Evolutionary conservation across 352 stramenopile genomes (phyloP).

Genomic region (Phytophthora pseudosyringae): DNA sequence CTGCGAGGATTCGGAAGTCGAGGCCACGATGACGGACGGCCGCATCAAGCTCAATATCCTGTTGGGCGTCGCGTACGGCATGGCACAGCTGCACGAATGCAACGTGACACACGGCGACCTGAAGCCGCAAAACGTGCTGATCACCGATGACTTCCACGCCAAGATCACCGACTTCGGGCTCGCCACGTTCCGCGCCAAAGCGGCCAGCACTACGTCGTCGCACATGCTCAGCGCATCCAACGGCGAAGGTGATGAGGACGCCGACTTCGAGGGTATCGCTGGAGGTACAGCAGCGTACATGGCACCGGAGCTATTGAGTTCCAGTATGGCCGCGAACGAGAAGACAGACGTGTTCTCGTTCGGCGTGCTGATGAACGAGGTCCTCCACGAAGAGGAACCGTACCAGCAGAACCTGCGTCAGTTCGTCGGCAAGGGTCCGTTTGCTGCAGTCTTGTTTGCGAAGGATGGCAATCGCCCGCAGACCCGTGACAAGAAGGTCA

Average conservation of each 20-base stretch:
- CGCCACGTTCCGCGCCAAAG: conserved; percentile 39
- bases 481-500: conserved; percentile 35
- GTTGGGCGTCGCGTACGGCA: conserved; percentile 38
- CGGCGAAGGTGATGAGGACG: conserved; percentile 22
- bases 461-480: conserved; percentile 36
- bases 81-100: conserved; percentile 44
- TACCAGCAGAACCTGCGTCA: conserved; percentile 42
- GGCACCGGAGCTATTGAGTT: conserved; percentile 50
- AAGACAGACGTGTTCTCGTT: conserved; percentile 55
- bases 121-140: conserved; percentile 74
- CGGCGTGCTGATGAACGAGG: conserved; percentile 49
- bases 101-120: conserved; percentile 66
- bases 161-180: conserved; percentile 87
- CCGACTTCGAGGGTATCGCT: conserved; percentile 35
- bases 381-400: conserved; percentile 53
- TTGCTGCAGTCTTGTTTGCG: conserved; percentile 34
- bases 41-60: conserved; percentile 47
- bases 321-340: conserved; percentile 27
- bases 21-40: conserved; percentile 50
- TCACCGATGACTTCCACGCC: conserved; percentile 67
- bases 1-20: conserved; percentile 35
- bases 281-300: conserved; percentile 63
- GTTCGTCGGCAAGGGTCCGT: conserved; percentile 45
- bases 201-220: conserved; percentile 36
- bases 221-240: conserved; percentile 30